These are phyloP conservation scores for Candida railenensis DNA, from an alignment of 805 yeast species.

Conservation along the genomic window DNA sequence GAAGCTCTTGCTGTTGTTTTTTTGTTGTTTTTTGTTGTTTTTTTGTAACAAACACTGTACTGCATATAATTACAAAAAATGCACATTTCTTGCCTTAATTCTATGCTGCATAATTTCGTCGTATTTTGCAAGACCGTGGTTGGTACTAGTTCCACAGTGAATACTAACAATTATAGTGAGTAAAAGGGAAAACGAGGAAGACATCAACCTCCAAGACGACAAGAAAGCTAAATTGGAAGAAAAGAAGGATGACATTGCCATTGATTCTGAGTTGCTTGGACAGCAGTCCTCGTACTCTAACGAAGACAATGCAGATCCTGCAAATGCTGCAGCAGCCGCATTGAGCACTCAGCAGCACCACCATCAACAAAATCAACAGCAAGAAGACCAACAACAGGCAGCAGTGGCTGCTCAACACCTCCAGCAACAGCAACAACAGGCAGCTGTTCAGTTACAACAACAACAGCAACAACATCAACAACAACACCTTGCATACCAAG, in stretches of 20 bases:
- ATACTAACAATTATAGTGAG: conserved; percentile 15
- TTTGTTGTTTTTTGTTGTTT: neutral
- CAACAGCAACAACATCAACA: conserved; percentile 16
- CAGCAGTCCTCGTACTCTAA: conserved; percentile 35
- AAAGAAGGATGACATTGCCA: conserved; percentile 25
- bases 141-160: neutral
- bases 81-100: neutral
- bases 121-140: neutral
- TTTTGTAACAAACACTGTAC: neutral
- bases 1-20: neutral
- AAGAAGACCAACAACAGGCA: conserved; percentile 14
- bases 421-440: conserved; percentile 9
- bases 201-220: conserved; percentile 8
- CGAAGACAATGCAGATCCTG: conserved; percentile 11
- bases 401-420: conserved; percentile 9
- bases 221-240: conserved; percentile 14
- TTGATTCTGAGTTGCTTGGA: conserved; percentile 43
- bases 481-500: conserved; percentile 11
- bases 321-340: conserved; percentile 16
- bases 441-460: conserved; percentile 21
- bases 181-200: conserved; percentile 19
- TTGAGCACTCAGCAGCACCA: conserved; percentile 18
- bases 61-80: neutral
- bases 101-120: neutral
- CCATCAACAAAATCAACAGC: conserved; percentile 19